Conservation (phyloP, 306 rosid species). For the Quercus gilva region DNA sequence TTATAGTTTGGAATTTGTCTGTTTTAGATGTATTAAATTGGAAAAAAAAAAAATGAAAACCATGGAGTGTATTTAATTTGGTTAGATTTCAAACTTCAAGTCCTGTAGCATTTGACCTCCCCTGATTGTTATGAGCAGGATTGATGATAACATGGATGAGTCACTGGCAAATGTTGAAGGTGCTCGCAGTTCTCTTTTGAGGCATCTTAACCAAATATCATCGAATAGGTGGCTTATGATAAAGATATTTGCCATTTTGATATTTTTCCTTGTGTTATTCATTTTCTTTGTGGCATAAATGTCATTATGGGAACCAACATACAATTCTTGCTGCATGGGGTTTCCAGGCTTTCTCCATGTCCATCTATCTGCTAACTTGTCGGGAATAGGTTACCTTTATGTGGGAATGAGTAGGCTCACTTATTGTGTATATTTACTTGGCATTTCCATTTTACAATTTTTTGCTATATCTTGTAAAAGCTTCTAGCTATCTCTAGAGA, state of each 20-base stretch:
- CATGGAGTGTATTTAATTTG: background rate
- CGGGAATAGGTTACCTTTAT: background rate
- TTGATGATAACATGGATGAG: slow-evolving; percentile 92
- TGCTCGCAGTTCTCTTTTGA: slow-evolving; percentile 77
- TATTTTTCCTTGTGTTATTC: slow-evolving; percentile 70
- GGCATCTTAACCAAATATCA: slow-evolving; percentile 81
- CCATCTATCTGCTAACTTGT: background rate
- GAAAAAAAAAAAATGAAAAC: background rate
- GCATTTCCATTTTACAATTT: slow-evolving; percentile 1
- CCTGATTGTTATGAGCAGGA: slow-evolving; percentile 49
- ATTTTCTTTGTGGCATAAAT: slow-evolving; percentile 76
- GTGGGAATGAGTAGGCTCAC: background rate
- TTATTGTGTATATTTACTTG: slow-evolving; percentile 6
- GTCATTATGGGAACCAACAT: slow-evolving; percentile 4
- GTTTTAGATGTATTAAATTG: slow-evolving; percentile 1
- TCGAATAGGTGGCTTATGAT: slow-evolving; percentile 89
- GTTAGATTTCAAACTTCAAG: slow-evolving; percentile 10
- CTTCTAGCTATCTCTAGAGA: background rate
- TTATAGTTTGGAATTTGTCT: background rate
- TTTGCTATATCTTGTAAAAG: background rate
- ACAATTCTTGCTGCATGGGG: slow-evolving; percentile 24
- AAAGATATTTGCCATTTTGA: slow-evolving; percentile 73
- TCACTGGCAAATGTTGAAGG: slow-evolving; percentile 90
- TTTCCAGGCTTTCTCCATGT: slow-evolving; percentile 15
- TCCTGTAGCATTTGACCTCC: slow-evolving; percentile 25